phyloP scores from a whole-genome alignment of 1,284 basidiomycete species.

The Sparassis latifolia region DNA sequence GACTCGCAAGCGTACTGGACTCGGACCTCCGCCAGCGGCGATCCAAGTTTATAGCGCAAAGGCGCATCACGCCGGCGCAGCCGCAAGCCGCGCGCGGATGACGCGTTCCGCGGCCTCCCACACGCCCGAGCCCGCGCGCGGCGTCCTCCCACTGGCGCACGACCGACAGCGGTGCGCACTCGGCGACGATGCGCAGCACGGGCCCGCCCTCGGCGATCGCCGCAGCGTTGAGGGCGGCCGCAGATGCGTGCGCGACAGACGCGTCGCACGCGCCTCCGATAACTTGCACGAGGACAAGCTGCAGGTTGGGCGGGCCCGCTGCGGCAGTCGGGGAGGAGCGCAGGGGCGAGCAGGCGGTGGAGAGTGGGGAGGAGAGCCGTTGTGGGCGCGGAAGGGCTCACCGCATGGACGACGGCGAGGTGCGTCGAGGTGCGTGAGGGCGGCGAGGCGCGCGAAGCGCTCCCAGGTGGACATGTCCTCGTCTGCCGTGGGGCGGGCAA shows the following conservation, averaged over 20 bases:
- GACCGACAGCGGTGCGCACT: slow-evolving; percentile 25
- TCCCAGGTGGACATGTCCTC: slow-evolving; percentile 17
- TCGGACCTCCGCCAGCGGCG: too few relatives aligned
- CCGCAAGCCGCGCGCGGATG: slow-evolving; percentile 13
- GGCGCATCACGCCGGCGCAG: too few relatives aligned
- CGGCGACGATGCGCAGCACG: slow-evolving; percentile 26
- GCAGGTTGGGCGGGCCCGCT: slow-evolving; percentile 13
- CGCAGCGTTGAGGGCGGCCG: slow-evolving; percentile 19
- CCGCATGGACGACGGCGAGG: slow-evolving; percentile 29
- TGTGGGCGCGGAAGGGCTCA: slow-evolving; percentile 15
- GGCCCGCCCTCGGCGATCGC: slow-evolving; percentile 17
- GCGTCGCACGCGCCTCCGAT: slow-evolving; percentile 16
- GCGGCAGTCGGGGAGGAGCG: slow-evolving; percentile 1
- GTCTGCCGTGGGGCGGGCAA: slow-evolving; percentile 13
- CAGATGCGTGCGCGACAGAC: slow-evolving; percentile 12
- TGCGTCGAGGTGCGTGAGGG: slow-evolving; percentile 24
- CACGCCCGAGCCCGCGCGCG: slow-evolving; percentile 20
- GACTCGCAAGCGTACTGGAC: too few relatives aligned
- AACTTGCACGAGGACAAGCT: slow-evolving; percentile 29
- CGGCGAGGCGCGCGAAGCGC: slow-evolving; percentile 23
- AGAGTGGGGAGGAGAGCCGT: slow-evolving; percentile 18
- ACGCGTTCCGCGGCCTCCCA: slow-evolving; percentile 25
- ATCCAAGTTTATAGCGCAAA: too few relatives aligned
- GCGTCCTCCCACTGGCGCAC: slow-evolving; percentile 28
- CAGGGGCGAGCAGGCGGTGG: slow-evolving; percentile 13